These are phyloP conservation scores for Beta lomatogona DNA, from an alignment of 179 eudicot genomes.

Conservation along the genomic window DNA sequence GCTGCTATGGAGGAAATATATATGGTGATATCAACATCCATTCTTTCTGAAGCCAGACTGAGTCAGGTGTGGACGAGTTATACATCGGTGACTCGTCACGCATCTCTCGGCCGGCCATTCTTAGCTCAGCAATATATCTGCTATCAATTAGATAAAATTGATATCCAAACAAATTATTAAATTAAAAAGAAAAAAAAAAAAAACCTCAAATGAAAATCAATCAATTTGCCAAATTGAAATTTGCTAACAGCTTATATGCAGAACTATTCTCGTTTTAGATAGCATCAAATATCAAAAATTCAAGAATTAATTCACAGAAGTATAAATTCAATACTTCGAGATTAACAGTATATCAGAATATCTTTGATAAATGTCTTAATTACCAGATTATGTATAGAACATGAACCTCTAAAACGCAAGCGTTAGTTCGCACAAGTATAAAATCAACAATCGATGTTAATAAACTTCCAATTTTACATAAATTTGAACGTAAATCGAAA, in stretches of 20 bases:
- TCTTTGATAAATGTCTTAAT: too few species aligned
- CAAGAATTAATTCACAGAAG: not conserved
- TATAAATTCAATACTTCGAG: not conserved
- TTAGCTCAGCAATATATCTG: not conserved
- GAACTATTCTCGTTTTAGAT: not conserved
- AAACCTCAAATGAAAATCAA: not conserved
- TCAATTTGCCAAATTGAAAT: not conserved
- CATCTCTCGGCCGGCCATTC: not conserved
- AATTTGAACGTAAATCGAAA: not conserved
- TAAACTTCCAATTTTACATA: too few species aligned
- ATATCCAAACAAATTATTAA: not conserved
- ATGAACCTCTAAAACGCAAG: not conserved
- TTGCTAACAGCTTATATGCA: not conserved
- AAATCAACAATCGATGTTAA: too few species aligned
- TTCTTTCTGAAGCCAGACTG: not conserved
- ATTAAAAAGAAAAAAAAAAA: too few species aligned
- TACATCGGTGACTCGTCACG: not conserved
- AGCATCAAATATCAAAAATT: not conserved
- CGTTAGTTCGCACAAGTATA: not conserved
- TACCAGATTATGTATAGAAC: not conserved
- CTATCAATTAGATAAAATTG: not conserved
- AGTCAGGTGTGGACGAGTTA: constrained; percentile 20
- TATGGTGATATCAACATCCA: not conserved
- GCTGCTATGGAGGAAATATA: not conserved
- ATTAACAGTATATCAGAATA: too few species aligned